Evolutionary conservation across 2,329 filamentous ascomycete genomes (phyloP).

Genomic region (Metarhizium sp.): DNA sequence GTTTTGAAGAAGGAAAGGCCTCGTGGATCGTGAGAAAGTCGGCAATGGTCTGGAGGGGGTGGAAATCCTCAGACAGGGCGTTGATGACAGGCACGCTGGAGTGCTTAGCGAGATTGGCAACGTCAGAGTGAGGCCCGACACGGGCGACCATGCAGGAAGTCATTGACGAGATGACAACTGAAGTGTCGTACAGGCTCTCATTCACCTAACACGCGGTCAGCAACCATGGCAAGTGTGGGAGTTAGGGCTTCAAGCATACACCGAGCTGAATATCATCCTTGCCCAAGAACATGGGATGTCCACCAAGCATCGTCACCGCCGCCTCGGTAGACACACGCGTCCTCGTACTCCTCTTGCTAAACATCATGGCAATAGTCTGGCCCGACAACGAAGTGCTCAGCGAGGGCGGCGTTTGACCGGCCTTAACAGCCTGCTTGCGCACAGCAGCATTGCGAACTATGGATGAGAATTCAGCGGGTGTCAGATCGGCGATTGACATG

Average conservation of each 20-base stretch:
- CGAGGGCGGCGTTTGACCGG: constrained; percentile 41
- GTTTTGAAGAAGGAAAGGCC: constrained; percentile 46
- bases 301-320: constrained; percentile 79
- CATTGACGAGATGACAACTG: constrained; percentile 90
- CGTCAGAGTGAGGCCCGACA: constrained; percentile 68
- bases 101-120: constrained; percentile 59
- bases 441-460: constrained; percentile 74
- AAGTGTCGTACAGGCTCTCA: constrained; percentile 88
- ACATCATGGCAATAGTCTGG: constrained; percentile 87
- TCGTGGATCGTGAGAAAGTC: constrained; percentile 90
- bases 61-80: constrained; percentile 80
- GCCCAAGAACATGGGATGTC: constrained; percentile 92
- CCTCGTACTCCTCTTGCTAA: constrained; percentile 89
- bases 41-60: constrained; percentile 88
- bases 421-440: constrained; percentile 71
- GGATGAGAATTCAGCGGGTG: constrained; percentile 65
- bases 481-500: constrained; percentile 82
- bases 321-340: constrained; percentile 91
- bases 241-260: constrained; percentile 35
- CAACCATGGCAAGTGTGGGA: neutral
- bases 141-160: constrained; percentile 74
- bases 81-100: constrained; percentile 78
- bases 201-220: constrained; percentile 51
- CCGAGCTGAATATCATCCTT: constrained; percentile 95
- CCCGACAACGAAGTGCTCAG: constrained; percentile 57